A percentile compares a stretch with the other conserved stretches of the same genome.
Evolutionary conservation across 1,284 basidiomycete genomes (phyloP).

Genomic region (Naganishia liquefaciens): DNA sequence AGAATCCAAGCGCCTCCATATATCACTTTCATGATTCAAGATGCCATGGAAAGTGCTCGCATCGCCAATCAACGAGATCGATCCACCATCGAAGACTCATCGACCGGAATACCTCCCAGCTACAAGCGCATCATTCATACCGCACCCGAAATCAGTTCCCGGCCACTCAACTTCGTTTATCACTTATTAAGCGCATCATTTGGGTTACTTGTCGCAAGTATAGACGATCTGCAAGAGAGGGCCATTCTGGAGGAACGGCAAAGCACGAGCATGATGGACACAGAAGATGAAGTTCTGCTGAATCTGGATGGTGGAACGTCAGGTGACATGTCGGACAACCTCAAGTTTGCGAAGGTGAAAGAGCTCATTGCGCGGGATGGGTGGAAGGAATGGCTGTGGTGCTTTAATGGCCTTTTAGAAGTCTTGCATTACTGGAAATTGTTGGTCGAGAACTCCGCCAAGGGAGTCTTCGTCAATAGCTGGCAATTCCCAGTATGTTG

Average conservation of each 20-base stretch:
- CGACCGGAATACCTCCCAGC: background rate
- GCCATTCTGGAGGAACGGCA: constrained; percentile 9
- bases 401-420: constrained; percentile 7
- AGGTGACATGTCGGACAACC: constrained; percentile 16
- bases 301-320: constrained; percentile 14
- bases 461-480: background rate
- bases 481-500: constrained; percentile 15
- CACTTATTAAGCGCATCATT: constrained; percentile 18
- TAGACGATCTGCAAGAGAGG: constrained; percentile 8
- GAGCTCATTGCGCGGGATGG: constrained; percentile 88
- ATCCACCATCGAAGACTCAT: too few species aligned
- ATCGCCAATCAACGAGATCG: background rate
- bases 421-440: constrained; percentile 20
- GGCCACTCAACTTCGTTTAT: constrained; percentile 15
- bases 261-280: constrained; percentile 12
- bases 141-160: constrained; percentile 17
- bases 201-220: constrained; percentile 11
- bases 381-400: constrained; percentile 52
- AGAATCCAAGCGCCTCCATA: constrained; percentile 20
- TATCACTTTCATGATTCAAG: constrained; percentile 25
- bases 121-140: constrained; percentile 19
- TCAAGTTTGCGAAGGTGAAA: constrained; percentile 54
- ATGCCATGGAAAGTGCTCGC: constrained; percentile 12
- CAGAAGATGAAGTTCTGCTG: constrained; percentile 17
- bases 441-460: background rate